Percentiles rank a stretch among this genome's conserved stretches.
phyloP scores from a whole-genome alignment of 2,329 filamentous ascomycete species.

The Aureobasidium uvarum region DNA sequence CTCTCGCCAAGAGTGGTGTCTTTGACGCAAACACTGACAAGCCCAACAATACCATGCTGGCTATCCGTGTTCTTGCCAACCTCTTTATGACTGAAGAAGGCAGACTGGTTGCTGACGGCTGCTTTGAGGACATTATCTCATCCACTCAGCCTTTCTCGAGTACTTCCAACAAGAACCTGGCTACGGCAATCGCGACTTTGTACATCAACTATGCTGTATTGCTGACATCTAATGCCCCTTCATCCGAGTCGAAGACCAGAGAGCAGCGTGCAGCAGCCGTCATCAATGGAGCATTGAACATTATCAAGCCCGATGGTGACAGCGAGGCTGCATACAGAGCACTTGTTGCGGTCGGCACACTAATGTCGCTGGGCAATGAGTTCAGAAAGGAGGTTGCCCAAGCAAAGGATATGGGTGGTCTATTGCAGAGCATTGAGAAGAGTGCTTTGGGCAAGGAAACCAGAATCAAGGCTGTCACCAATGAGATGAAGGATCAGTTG shows the following conservation, averaged over 20 bases:
- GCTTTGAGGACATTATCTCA: constrained; percentile 60
- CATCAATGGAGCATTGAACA: constrained; percentile 35
- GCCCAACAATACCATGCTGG: constrained; percentile 85
- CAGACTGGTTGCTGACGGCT: constrained; percentile 55
- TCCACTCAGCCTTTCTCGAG: constrained; percentile 64
- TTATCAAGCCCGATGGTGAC: constrained; percentile 54
- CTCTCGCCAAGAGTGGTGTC: constrained; percentile 58
- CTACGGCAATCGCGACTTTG: constrained; percentile 76
- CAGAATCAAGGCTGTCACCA: constrained; percentile 58
- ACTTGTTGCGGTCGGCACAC: constrained; percentile 78
- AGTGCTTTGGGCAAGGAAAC: constrained; percentile 58
- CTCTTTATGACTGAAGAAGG: constrained; percentile 75
- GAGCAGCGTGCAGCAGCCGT: constrained; percentile 38
- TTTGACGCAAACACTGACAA: constrained; percentile 57
- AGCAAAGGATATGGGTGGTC: constrained; percentile 58
- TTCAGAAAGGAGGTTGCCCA: constrained; percentile 58
- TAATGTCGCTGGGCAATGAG: constrained; percentile 62
- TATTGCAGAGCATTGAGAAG: constrained; percentile 47
- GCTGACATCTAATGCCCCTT: constrained; percentile 47
- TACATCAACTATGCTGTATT: constrained; percentile 84
- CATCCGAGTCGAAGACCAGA: constrained; percentile 33
- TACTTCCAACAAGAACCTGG: constrained; percentile 60
- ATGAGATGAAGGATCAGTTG: constrained; percentile 57
- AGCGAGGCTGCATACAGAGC: constrained; percentile 80
- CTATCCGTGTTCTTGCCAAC: constrained; percentile 76